Evolutionary conservation across 805 yeast genomes (phyloP), one percentile per base, ranked within the genome.

Genomic region (Ogataea pilisensis): DNA sequence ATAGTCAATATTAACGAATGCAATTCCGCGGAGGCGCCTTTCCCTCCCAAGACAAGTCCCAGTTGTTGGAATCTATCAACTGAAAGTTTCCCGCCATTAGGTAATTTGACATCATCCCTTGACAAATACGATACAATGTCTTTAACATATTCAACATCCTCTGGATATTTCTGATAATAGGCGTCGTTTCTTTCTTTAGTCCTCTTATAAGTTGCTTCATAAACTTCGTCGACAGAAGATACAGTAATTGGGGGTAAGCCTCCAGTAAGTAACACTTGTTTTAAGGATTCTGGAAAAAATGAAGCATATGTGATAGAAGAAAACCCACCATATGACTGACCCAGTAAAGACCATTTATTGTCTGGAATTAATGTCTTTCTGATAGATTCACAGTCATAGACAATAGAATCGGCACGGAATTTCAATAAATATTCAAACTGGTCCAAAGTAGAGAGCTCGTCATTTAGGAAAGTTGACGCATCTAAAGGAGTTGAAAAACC

Each of bases 271-370:
- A 78, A 50, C 1, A 72, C 73, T 37, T 66, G 69, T 31, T 61
- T 62, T 21, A 78, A 43, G 2, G 73, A 60, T 1, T 55, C 42
- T 1, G 77, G 70, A 41, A 26, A 70, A 41, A 62, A 61, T 3
- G 80, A 73, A 16, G 74, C 53, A 50, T 77, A 77, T 3, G 76
- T 72, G 46, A 70, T 64, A 17, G 67, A 56, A 48, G 76, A 68
- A 46, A 75, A 77, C 0, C 82, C 82, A 19, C 82, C 80, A 49
- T 66, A 75, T 2, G 78, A 71, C 50, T 76, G 81, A 8, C 82
- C 84, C 27, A 72, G 51, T 14, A 78, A 44, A 13, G 78, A 65
- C 80, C 80, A 75, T 52, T 72, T 71, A 1, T 30, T 13, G 14
- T 39, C 40, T 5, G 39, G 41, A 3, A 48, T 33, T 31, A 78